Base-by-base conservation (phyloP, 2,329 filamentous ascomycete species). In the Helminthosporium solani region DNA sequence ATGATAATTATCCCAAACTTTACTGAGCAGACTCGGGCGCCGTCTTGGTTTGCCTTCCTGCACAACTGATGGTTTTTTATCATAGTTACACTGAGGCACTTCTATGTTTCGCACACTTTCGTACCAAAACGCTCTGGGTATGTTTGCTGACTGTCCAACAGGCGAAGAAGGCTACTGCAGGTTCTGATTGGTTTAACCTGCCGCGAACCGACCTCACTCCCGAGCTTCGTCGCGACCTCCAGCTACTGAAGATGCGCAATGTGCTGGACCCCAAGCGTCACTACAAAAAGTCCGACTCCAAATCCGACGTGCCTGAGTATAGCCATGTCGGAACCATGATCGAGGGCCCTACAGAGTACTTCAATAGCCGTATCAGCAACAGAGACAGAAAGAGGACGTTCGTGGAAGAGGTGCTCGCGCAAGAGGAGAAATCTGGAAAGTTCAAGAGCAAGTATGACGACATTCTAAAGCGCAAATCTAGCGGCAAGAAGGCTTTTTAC, bases 281-380 rank as follows among this genome's bases (percentile, higher is more conserved):
- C 63, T 95, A 95, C 77, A 95, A 92, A 69, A 97, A 96, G 70
- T 85, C 92, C 41, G 81, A 75, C 40, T 79, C 83, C 44, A 90
- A 87, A 65, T 78, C 81, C 47, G 76, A 82, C 50, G 73, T 86
- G 1, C 94, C 94, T 1, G 84, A 90, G 50, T 97, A 87, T 66
- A 95, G 88, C 16, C 89, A 95, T 61, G 83, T 96, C 21, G 94
- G 92, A 46, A 92, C 88, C 5, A 83, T 99, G 49, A 81, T 96
- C 45, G 86, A 95, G 62, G 91, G 91, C 1, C 85, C 90, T 1
- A 91, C 90, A 1, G 92, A 97, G 64, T 96, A 86, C 73, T 90
- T 85, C 75, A 91, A 81, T 63, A 81, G 83, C 16, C 83, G 92
- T 45, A 78, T 97, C 50, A 84, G 85, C 46, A 92, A 90, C 70